Conservation (phyloP, 805 yeast genomes). For the Suhomyces kilbournensis region DNA sequence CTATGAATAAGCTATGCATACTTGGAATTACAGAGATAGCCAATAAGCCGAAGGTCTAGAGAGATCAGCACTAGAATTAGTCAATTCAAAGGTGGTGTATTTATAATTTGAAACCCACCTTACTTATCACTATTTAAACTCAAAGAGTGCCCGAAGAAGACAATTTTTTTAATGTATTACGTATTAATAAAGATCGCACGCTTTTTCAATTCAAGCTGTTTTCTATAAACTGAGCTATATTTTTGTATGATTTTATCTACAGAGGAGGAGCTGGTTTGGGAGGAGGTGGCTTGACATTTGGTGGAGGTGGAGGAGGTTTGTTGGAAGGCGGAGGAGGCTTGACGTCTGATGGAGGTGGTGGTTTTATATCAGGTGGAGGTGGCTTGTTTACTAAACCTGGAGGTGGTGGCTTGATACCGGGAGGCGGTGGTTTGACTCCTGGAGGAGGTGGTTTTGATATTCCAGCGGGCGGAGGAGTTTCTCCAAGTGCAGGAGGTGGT, state of each 20-base stretch:
- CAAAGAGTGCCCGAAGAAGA: too few relatives aligned
- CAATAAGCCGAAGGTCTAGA: too few relatives aligned
- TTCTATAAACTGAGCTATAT: too few relatives aligned
- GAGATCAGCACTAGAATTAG: too few relatives aligned
- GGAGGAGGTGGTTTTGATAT: conserved; percentile 9
- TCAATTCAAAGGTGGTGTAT: too few relatives aligned
- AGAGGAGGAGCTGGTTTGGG: conserved; percentile 6
- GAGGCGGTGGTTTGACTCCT: conserved; percentile 8
- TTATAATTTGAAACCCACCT: too few relatives aligned
- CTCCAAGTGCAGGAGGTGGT: conserved; percentile 5
- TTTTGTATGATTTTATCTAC: neutral
- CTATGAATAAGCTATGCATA: too few relatives aligned
- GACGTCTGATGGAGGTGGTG: neutral
- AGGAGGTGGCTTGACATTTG: neutral
- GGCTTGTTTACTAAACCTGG: neutral
- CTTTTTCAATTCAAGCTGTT: too few relatives aligned
- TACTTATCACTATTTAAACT: too few relatives aligned
- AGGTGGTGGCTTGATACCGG: conserved; percentile 15
- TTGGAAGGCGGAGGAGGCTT: neutral
- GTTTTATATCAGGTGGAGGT: neutral
- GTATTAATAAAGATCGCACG: too few relatives aligned
- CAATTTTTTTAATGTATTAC: too few relatives aligned
- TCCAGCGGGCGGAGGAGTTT: conserved; percentile 9
- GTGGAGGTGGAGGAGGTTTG: neutral
- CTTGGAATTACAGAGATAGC: too few relatives aligned